Evolutionary conservation across 2,329 filamentous ascomycete genomes (phyloP).

Genomic region (Sporothrix euskadiensis): DNA sequence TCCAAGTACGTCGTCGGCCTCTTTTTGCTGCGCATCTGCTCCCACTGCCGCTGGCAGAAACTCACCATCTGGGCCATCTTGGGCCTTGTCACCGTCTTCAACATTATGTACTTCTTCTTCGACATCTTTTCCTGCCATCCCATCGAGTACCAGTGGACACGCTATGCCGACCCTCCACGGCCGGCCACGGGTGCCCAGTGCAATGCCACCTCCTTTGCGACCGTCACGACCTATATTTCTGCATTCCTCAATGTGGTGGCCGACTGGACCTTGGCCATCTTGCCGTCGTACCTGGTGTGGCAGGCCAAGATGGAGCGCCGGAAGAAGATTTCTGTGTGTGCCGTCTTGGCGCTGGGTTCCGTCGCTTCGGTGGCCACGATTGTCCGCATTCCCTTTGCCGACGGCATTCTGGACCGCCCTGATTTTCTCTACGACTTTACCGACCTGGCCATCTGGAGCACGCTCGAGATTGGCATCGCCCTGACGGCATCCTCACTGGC

Average conservation of each 20-base stretch:
- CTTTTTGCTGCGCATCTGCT: conserved; percentile 18
- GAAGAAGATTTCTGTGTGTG: conserved; percentile 7
- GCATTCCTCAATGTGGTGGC: conserved; percentile 5
- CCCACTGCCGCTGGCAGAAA: conserved; percentile 18
- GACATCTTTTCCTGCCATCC: conserved; percentile 14
- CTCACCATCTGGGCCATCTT: neutral
- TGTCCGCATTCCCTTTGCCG: conserved; percentile 9
- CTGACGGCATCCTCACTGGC: conserved; percentile 14
- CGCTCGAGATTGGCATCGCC: conserved; percentile 7
- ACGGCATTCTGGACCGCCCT: neutral
- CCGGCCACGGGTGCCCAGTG: neutral
- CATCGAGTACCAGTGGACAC: neutral
- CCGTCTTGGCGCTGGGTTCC: conserved; percentile 8
- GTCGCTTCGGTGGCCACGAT: conserved; percentile 7
- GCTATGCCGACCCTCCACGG: neutral
- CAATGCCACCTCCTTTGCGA: conserved; percentile 5
- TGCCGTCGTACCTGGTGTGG: conserved; percentile 17
- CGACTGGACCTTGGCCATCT: conserved; percentile 4
- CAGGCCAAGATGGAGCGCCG: conserved; percentile 24
- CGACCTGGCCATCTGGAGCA: conserved; percentile 20
- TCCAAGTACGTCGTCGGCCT: conserved; percentile 13
- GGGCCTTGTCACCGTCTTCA: neutral
- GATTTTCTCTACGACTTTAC: conserved; percentile 11
- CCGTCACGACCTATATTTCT: neutral
- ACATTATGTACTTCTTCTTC: neutral